These are phyloP conservation scores for Sungouiella thailandica DNA, from an alignment of 805 yeast species.

Conservation along the genomic window DNA sequence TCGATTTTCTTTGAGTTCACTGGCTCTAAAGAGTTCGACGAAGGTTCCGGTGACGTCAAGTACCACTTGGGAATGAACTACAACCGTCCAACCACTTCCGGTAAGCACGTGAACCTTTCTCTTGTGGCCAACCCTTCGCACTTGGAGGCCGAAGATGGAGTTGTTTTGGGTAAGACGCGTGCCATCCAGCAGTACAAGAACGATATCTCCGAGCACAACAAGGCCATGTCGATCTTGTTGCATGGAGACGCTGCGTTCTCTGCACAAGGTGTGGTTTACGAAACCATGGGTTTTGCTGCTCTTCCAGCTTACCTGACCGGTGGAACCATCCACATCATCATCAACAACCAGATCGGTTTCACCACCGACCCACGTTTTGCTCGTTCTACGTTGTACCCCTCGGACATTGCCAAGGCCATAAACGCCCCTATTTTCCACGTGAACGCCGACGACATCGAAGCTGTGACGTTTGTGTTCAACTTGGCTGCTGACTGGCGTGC, in stretches of 20 bases:
- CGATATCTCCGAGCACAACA: constrained; percentile 76
- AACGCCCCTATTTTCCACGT: constrained; percentile 99
- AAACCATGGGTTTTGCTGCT: constrained; percentile 90
- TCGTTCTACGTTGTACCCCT: constrained; percentile 96
- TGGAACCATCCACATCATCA: constrained; percentile 94
- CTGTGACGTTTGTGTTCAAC: constrained; percentile 84
- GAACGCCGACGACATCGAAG: constrained; percentile 96
- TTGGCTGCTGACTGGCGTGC: constrained; percentile 99
- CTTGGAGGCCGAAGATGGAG: constrained; percentile 98
- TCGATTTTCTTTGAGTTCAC: constrained; percentile 94
- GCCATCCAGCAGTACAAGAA: constrained; percentile 89
- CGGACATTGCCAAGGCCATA: constrained; percentile 93
- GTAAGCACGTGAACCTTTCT: constrained; percentile 91
- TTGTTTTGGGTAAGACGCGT: constrained; percentile 95
- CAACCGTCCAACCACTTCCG: constrained; percentile 97
- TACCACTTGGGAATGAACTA: constrained; percentile 99
- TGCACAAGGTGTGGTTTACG: constrained; percentile 98
- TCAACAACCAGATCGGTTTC: constrained; percentile 98
- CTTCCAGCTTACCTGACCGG: constrained; percentile 96
- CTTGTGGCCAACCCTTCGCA: constrained; percentile 99
- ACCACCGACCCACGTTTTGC: constrained; percentile 98
- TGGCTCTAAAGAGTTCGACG: constrained; percentile 85
- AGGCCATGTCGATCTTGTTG: constrained; percentile 86
- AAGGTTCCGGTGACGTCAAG: constrained; percentile 98
- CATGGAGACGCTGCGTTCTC: constrained; percentile 99